Percentiles rank a stretch among this genome's conserved stretches.
These are phyloP conservation scores for Candida albicans DNA, from an alignment of 1,139 yeast species.

Conservation along the genomic window DNA sequence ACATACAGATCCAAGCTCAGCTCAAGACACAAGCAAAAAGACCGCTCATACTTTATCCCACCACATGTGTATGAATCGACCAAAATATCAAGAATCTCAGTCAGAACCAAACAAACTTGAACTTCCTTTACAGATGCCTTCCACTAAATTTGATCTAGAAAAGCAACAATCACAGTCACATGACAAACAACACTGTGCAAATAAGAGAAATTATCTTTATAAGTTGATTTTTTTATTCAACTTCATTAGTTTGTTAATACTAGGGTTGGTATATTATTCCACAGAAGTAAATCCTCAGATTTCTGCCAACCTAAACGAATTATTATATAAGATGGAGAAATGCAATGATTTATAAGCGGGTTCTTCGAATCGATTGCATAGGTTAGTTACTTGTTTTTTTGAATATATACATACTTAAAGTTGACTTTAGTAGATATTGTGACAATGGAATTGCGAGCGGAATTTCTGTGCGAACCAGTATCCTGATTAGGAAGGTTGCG, in stretches of 20 bases:
- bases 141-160: not conserved
- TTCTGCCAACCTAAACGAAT: not conserved
- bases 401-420: not conserved
- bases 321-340: constrained; percentile 3
- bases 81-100: not conserved
- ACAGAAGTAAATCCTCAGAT: not conserved
- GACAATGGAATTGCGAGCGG: too few species aligned
- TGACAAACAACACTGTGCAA: not conserved
- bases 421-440: not conserved
- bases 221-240: not conserved
- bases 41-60: not conserved
- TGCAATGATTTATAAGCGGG: constrained; percentile 1
- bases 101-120: not conserved
- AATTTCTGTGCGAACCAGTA: not conserved
- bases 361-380: not conserved
- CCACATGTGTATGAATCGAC: not conserved
- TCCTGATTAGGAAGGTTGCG: not conserved
- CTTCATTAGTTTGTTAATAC: not conserved
- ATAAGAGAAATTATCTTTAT: not conserved
- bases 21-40: too few species aligned
- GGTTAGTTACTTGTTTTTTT: not conserved
- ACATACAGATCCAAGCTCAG: not conserved
- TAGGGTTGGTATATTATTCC: not conserved
- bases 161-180: not conserved
- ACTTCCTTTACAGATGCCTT: not conserved